Conservation (phyloP, 2,329 filamentous ascomycete species). For the Aspergillus aculeatinus region DNA sequence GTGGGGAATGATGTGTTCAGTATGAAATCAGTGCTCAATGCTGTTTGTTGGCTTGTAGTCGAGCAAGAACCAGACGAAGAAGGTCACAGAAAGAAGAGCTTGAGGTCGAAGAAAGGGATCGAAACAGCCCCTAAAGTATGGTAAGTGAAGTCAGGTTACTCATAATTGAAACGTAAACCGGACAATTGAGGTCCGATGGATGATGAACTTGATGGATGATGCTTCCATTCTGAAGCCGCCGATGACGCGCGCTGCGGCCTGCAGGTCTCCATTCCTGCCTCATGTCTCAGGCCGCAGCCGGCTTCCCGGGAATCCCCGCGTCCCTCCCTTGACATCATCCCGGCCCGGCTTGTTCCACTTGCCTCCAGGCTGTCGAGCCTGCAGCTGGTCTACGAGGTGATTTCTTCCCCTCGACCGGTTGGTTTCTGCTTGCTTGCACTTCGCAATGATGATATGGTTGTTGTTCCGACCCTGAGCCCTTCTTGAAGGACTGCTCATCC, state of each 20-base stretch:
- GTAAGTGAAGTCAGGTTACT: background rate
- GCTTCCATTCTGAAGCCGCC: slow-evolving; percentile 3
- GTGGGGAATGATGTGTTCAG: slow-evolving; percentile 39
- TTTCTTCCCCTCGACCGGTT: background rate
- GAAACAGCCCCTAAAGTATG: background rate
- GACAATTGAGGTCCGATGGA: slow-evolving; percentile 6
- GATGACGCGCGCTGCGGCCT: slow-evolving; percentile 15
- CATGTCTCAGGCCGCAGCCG: slow-evolving; percentile 17
- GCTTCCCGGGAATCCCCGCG: slow-evolving; percentile 26
- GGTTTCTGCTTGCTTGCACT: background rate
- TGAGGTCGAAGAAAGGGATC: background rate
- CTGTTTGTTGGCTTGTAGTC: slow-evolving; percentile 1
- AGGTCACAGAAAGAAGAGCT: background rate
- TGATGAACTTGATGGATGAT: slow-evolving; percentile 1
- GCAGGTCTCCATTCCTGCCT: background rate
- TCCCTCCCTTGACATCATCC: slow-evolving; percentile 28
- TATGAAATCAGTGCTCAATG: slow-evolving; percentile 30
- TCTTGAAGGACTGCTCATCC: background rate
- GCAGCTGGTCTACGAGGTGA: background rate
- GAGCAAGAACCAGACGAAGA: background rate
- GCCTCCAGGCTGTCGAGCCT: too few relatives aligned
- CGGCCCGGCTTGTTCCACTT: background rate
- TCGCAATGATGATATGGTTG: background rate
- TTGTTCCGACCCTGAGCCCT: background rate
- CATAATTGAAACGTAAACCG: slow-evolving; percentile 1